Base-by-base conservation (phyloP, 192 early-diverging fungal species). In the Coemansia sp. region DNA sequence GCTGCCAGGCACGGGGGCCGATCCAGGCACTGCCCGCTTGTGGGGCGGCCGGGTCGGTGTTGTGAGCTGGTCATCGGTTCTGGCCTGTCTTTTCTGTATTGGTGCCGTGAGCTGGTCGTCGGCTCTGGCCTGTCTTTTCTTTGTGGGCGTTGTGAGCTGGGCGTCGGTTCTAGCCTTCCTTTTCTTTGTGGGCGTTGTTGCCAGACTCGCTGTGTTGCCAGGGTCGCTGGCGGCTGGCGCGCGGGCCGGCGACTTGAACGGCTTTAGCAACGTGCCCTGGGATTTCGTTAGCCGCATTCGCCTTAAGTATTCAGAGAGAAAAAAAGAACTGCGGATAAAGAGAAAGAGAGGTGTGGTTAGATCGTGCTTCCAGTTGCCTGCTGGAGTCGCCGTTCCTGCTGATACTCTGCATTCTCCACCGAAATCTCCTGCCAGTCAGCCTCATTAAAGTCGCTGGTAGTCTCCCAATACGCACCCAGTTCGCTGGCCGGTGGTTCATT, bases 381-480 rank as follows among this genome's bases (percentile, higher is more conserved):
- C 10, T 21, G 7, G 14, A 58, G 36, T 5, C 36, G 50, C 4
- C 45, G 48, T 14, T 64, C 67, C 5, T 38, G 51, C 9, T 23
- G 67, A 34, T 65, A 69, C 38, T 51, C 45, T 9, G 44, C 46
- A 37, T 69, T 66, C 25, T 76, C 73, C 7, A 30, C 57, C 1
- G 46, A 25, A 28, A 76, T 57, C 22, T 61, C 66, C 19, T 47
- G 49, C 59, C 60, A 68, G 35, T 76, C 74, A 4, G 58, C 58
- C 21, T 66, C 62, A 25, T 64, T 63, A 29, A 76, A 54, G 37
- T 69, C 74, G 40, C 62, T 65, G 11, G 66, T 61, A 12, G 62
- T 71, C 22, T 73, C 73, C 78, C 78, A 80, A 19, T 68, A 72
- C 16, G 59, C 23, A 0, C 39, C 13, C 12, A 80, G 65, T 34